Base-by-base conservation (phyloP, 495 filamentous ascomycete species). In the Parachaetomium inaequale region DNA sequence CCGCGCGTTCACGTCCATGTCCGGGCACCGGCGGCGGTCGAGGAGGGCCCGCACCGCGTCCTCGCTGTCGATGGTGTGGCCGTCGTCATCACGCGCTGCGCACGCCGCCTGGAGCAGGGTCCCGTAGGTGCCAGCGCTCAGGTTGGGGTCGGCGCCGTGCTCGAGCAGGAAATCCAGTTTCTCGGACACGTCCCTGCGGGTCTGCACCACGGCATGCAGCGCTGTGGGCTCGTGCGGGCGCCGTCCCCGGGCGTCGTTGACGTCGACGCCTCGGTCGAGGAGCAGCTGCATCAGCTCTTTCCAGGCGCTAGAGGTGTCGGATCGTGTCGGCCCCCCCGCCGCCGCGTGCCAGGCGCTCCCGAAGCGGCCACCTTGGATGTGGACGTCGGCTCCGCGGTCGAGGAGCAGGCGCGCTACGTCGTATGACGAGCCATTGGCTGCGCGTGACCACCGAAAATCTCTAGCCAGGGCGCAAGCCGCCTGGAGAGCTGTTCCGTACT, bases 341-440 rank as follows among this genome's bases (percentile, higher is more conserved):
- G 50, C 50, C 1, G 50, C 50, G 50, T 53, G 50, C 50, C 50
- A 53, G 7, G 50, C 50, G 12, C 50, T 53, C 1, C 50, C 50
- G 19, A 10, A 34, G 4, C 21, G 4, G 2, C 50, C 50, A 2
- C 50, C 50, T 21, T 23, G 50, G 2, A 11, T 8, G 10, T 53
- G 50, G 17, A 34, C 50, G 19, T 56, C 23, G 26, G 54, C 54
- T 14, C 54, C 54, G 10, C 19, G 21, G 14, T 56, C 25, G 25
- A 56, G 12, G 3, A 56, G 25, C 1, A 43, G 21, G 1, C 7
- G 21, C 25, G 38, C 25, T 4, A 7, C 38, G 14, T 19, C 15
- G 10, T 2, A 6, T 3, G 5, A 19, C 10, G 7, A 11, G 10
- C 50, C 31, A 19, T 7, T 6, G n/a, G n/a, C n/a, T n/a, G n/a